These are phyloP conservation scores for Cytospora paraplurivora DNA, from an alignment of 2,329 filamentous ascomycete species.

Conservation along the genomic window DNA sequence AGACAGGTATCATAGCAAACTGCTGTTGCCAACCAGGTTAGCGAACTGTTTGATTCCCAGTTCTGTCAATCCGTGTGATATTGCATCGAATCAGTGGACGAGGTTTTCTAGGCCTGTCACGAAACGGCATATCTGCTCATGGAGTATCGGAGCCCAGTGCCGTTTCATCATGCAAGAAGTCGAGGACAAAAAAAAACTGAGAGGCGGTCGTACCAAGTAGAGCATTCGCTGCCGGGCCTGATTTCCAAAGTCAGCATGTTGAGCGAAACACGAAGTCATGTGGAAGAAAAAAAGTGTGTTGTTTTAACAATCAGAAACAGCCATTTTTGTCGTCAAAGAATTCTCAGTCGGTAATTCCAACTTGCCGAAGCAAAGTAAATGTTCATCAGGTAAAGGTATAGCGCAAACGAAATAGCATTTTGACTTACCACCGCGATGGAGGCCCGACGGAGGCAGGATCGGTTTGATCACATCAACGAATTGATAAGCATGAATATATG, in stretches of 20 bases:
- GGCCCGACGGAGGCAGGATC: constrained; percentile 5
- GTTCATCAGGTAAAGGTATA: constrained; percentile 60
- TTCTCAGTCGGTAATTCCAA: constrained; percentile 97
- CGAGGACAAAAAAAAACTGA: background rate
- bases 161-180: constrained; percentile 72
- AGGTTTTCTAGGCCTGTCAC: constrained; percentile 99
- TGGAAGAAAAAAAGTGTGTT: background rate
- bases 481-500: background rate
- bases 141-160: constrained; percentile 93
- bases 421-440: constrained; percentile 32
- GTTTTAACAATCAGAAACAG: constrained; percentile 70
- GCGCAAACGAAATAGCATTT: background rate
- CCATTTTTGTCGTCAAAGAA: constrained; percentile 81
- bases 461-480: too few species aligned
- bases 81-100: constrained; percentile 76
- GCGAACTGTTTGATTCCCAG: background rate
- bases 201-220: constrained; percentile 24
- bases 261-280: constrained; percentile 32
- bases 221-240: constrained; percentile 26
- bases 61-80: constrained; percentile 10
- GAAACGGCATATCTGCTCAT: constrained; percentile 88
- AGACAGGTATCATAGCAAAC: background rate
- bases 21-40: constrained; percentile 15
- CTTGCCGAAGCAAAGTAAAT: constrained; percentile 68
- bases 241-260: constrained; percentile 30